phyloP scores from a whole-genome alignment of 345 rosid genomes.

The Eucalyptus pauciflora region DNA sequence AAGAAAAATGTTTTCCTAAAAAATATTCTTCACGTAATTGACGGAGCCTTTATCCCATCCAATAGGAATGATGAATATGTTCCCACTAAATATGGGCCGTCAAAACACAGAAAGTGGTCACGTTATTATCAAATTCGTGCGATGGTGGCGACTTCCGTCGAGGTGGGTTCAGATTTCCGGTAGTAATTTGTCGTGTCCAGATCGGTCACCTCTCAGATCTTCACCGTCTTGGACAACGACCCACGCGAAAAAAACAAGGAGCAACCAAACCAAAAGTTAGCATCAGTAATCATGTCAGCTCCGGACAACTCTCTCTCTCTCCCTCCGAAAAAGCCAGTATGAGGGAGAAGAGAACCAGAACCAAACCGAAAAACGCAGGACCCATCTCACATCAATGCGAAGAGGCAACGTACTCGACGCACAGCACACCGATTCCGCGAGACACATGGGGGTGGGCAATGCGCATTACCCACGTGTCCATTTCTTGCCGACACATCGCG shows the following conservation, averaged over 20 bases:
- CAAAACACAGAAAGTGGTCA: neutral
- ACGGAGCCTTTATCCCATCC: neutral
- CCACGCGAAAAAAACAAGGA: neutral
- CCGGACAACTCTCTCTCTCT: neutral
- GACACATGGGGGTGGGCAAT: neutral
- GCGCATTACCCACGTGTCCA: neutral
- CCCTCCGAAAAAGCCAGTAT: neutral
- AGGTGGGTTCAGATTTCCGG: neutral
- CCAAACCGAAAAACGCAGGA: neutral
- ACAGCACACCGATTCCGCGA: neutral
- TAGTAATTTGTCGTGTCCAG: neutral
- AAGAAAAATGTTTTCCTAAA: accelerated
- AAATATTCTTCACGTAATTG: too few relatives aligned
- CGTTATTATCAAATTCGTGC: neutral
- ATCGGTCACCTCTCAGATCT: neutral
- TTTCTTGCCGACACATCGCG: neutral
- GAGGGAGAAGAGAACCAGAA: neutral
- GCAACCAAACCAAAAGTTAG: neutral
- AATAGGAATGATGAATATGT: neutral
- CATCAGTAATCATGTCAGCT: neutral
- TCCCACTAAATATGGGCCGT: neutral
- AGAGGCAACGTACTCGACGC: neutral
- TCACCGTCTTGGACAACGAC: neutral
- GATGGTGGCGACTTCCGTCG: neutral
- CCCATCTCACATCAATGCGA: neutral